Evolutionary conservation across 1,139 yeast genomes (phyloP), one percentile per base, ranked within the genome.

Genomic region (Geotrichum macrosporum): DNA sequence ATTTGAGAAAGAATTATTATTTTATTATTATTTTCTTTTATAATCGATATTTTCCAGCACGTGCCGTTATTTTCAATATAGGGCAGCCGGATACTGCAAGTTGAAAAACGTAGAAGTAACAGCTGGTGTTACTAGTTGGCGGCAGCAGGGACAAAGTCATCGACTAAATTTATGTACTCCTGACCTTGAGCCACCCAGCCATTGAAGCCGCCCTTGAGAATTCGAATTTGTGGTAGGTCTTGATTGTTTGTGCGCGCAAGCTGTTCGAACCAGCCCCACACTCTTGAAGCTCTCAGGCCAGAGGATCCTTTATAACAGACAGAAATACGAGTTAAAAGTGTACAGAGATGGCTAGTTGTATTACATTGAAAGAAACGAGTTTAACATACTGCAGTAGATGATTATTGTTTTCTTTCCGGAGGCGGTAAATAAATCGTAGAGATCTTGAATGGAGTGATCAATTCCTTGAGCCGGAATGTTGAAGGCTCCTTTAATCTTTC

Each of bases 401-500:
- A 53, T 50, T 15, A 57, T 50, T 21, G 50, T 49, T 34, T 52
- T 48, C 37, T 54, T 57, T 12, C 59, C 58, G 8, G 57, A 45
- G 9, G 46, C 45, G 18, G 54, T 56, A 29, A 54, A 55, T 26
- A 57, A 41, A 2, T 53, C 51, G 40, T 58, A 57, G n/a, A 58
- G 41, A 22, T 50, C 55, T 1, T 47, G 53, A 21, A 56, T 47
- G 8, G 58, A 52, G 36, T 52, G 41, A 34, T 53, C 50, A 13
- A 57, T 50, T 32, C 58, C 53, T 48, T 57, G 60, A 16, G 61
- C 60, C 16, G 62, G 62, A n/a, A 58, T 44, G 44, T 58, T 55
- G 30, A 55, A 45, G 2, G 62, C 58, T 0, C 58, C 57, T 32
- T 55, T 48, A 48, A 58, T 55, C 30, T 54, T 51, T 18, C 62